Base-by-base conservation (phyloP, 2,329 filamentous ascomycete genomes). In the Falciphora oryzae region DNA sequence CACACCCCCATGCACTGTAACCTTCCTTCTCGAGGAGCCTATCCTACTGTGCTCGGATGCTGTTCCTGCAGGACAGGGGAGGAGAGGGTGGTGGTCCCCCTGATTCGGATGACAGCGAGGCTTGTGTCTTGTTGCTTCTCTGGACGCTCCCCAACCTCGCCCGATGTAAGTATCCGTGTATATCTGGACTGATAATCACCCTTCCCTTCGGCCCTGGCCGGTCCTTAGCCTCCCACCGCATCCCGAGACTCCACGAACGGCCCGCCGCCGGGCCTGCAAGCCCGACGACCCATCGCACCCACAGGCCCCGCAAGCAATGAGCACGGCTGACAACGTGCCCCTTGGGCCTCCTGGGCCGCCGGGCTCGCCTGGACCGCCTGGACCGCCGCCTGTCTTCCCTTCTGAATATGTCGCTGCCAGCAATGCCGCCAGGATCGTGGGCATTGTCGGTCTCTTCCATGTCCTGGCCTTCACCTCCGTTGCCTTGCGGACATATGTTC, bases 401-500 rank as follows among this genome's bases (percentile, higher is more conserved):
- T 56, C 62, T 6, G 62, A 63, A 53, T 63, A 63, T 28, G 53
- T 63, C 53, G 31, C 25, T 13, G 62, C 44, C 2, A 64, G 63
- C 63, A 59, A 64, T 25, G 57, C 63, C 22, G 32, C 35, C 27
- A 50, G 56, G 63, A 63, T 65, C 44, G 57, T 65, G n/a, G 65
- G 65, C 1, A n/a, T 65, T 3, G 65, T 64, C 25, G 62, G 44
- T 22, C 4, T 64, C 16, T 63, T 65, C 38, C n/a, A 64, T 31
- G 29, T 63, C 32, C 8, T 65, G n/a, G 65, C 65, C 53, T 27
- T 65, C 8, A 62, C 44, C 32, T 62, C 57, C 25, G 62, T 65
- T 28, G 35, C 58, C 29, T 31, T 64, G 57, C 65, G 65, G 16
- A 22, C 61, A 27, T 65, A 65, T 57, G 58, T 31, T 7, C 61